A percentile compares a stretch with the other conserved stretches of the same genome.
phyloP scores from a whole-genome alignment of 805 yeast species.

The Cyberlindnera veronae region DNA sequence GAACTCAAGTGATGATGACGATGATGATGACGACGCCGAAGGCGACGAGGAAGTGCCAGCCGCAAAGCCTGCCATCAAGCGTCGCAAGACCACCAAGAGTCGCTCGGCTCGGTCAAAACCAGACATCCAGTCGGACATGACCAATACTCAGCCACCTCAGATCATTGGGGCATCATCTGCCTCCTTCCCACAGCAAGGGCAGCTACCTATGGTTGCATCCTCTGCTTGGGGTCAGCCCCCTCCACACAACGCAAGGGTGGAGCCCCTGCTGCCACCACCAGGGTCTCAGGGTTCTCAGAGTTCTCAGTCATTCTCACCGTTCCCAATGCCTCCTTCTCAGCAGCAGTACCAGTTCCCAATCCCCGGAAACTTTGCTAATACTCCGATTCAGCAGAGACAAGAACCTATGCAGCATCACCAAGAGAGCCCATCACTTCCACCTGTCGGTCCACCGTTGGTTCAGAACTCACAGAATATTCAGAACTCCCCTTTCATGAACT shows the following conservation, averaged over 20 bases:
- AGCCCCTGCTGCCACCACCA: no score
- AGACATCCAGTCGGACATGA: neutral
- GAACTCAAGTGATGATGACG: constrained; percentile 17
- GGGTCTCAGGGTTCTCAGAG: no score
- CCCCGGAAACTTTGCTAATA: constrained; percentile 4
- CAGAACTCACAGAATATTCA: constrained; percentile 2
- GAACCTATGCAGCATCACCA: neutral
- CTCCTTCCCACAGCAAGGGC: no score
- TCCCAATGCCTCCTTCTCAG: constrained; percentile 2
- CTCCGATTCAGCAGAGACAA: constrained; percentile 5
- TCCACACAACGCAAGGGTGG: no score
- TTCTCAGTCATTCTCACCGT: no score
- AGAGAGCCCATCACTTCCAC: constrained; percentile 4
- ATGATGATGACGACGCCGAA: constrained; percentile 17
- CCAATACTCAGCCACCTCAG: neutral
- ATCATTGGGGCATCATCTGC: no score
- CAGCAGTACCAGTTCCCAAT: constrained; percentile 10
- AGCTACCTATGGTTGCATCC: no score
- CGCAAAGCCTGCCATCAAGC: constrained; percentile 10
- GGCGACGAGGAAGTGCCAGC: constrained; percentile 14
- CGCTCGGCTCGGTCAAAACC: neutral
- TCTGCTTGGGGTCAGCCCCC: constrained; percentile 12
- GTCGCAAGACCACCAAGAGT: constrained; percentile 5
- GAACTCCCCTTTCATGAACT: constrained; percentile 13
- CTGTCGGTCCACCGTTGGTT: constrained; percentile 4